Evolutionary conservation across 306 rosid genomes (phyloP).

Genomic region (Medicago arabica): DNA sequence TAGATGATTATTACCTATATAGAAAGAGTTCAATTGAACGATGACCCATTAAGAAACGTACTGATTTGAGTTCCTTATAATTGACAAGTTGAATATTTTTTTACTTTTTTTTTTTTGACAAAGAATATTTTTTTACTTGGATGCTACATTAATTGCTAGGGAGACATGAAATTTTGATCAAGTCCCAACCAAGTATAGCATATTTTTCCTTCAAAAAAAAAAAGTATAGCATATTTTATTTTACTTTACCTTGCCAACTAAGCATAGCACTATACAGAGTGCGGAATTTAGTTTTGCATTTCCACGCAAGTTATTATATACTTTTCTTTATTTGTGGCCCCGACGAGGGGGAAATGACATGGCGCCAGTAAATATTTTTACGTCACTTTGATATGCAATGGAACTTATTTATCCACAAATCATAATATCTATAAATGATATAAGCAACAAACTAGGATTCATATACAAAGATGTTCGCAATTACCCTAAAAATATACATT

Average conservation of each 20-base stretch:
- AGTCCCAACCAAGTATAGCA: not conserved
- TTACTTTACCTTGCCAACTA: not conserved
- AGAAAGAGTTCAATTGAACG: too few species aligned
- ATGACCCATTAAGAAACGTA: too few species aligned
- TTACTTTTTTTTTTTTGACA: too few species aligned
- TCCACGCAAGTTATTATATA: too few species aligned
- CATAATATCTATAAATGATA: not conserved
- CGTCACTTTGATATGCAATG: not conserved
- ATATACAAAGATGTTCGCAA: not conserved
- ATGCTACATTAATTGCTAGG: not conserved
- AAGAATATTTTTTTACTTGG: too few species aligned
- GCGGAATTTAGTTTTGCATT: not conserved
- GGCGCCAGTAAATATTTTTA: not conserved
- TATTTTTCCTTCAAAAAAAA: too few species aligned
- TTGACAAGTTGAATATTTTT: not conserved
- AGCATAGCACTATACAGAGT: not conserved
- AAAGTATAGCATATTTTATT: not conserved
- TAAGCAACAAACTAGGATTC: not conserved
- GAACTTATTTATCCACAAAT: not conserved
- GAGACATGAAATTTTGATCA: not conserved
- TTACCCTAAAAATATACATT: conserved; percentile 29
- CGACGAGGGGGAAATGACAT: not conserved
- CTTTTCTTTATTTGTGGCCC: too few species aligned
- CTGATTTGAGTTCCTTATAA: too few species aligned
- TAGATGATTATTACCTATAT: not conserved